Percentiles rank a stretch among this genome's conserved stretches.
These are phyloP conservation scores for Dichotomocladium elegans DNA, from an alignment of 371 early-diverging fungal species.

Conservation along the genomic window DNA sequence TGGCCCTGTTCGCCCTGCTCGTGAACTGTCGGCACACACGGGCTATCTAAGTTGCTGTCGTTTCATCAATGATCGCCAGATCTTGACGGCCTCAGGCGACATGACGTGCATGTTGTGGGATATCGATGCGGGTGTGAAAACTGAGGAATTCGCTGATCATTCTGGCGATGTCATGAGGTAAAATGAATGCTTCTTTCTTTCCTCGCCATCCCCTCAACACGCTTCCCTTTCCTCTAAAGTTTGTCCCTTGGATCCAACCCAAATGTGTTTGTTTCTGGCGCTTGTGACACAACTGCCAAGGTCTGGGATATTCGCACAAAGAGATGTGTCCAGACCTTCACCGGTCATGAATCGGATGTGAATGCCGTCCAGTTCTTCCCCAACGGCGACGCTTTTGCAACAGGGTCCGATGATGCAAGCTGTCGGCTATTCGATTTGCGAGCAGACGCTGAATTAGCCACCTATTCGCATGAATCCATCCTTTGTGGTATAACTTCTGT, in stretches of 20 bases:
- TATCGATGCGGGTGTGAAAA: conserved; percentile 92
- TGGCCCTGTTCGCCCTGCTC: conserved; percentile 86
- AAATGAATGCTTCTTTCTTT: not conserved
- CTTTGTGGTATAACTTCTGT: conserved; percentile 96
- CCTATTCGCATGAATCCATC: conserved; percentile 95
- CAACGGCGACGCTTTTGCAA: conserved; percentile 93
- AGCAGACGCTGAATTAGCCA: conserved; percentile 94
- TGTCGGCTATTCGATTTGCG: conserved; percentile 96
- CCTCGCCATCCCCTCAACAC: not conserved
- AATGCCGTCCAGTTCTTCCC: conserved; percentile 99
- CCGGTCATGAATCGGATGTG: conserved; percentile 97
- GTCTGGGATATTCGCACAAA: conserved; percentile 97
- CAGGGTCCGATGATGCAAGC: conserved; percentile 96
- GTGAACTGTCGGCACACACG: conserved; percentile 91
- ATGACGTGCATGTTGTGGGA: conserved; percentile 98
- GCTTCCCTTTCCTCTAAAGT: conserved; percentile 25
- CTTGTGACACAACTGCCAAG: conserved; percentile 97
- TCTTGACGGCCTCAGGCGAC: conserved; percentile 91
- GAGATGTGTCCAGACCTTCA: conserved; percentile 95
- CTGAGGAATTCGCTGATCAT: conserved; percentile 91
- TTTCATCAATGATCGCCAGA: conserved; percentile 91
- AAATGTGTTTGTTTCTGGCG: conserved; percentile 95
- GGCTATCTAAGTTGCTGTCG: conserved; percentile 96
- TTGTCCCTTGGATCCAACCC: conserved; percentile 89
- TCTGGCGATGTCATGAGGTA: conserved; percentile 96